phyloP scores from a whole-genome alignment of 495 filamentous ascomycete genomes.

The Aspergillus saccharolyticus region DNA sequence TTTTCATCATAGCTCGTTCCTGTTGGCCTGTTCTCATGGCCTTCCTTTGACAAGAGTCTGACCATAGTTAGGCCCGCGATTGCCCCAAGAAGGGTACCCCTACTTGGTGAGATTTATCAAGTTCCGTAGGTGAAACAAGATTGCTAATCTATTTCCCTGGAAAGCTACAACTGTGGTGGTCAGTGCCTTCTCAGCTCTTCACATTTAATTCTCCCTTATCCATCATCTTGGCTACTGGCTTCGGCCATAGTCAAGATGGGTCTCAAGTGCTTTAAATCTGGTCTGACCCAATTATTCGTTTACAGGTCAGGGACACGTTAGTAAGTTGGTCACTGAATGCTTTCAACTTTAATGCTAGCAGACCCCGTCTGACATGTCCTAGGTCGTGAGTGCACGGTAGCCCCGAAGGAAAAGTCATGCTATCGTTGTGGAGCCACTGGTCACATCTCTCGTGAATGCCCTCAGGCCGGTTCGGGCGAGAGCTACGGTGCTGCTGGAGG shows the following conservation, averaged over 20 bases:
- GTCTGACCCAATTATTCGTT: constrained; percentile 12
- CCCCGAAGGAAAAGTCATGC: constrained; percentile 92
- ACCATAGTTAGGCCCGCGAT: constrained; percentile 66
- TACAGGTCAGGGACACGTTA: constrained; percentile 79
- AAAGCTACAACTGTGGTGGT: constrained; percentile 77
- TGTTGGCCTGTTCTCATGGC: background rate
- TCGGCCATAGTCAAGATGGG: background rate
- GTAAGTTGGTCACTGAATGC: constrained; percentile 44
- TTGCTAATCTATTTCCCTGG: constrained; percentile 24
- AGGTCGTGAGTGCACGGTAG: constrained; percentile 88
- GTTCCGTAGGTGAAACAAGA: constrained; percentile 8
- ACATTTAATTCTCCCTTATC: background rate
- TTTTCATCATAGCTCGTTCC: background rate
- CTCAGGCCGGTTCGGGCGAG: constrained; percentile 49
- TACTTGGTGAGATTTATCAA: constrained; percentile 63
- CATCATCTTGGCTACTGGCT: background rate
- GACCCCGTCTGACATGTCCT: constrained; percentile 12
- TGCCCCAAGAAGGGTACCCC: constrained; percentile 91
- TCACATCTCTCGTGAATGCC: constrained; percentile 93
- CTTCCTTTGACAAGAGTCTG: constrained; percentile 12
- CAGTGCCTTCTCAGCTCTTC: constrained; percentile 23
- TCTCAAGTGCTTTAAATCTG: background rate
- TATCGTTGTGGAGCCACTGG: constrained; percentile 86
- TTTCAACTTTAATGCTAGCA: background rate
- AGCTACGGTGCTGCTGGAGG: constrained; percentile 42